A percentile compares a stretch with the other conserved stretches of the same genome.
Evolutionary conservation across 2,329 filamentous ascomycete species (phyloP).

Genomic region (Colletotrichum liaoningense): DNA sequence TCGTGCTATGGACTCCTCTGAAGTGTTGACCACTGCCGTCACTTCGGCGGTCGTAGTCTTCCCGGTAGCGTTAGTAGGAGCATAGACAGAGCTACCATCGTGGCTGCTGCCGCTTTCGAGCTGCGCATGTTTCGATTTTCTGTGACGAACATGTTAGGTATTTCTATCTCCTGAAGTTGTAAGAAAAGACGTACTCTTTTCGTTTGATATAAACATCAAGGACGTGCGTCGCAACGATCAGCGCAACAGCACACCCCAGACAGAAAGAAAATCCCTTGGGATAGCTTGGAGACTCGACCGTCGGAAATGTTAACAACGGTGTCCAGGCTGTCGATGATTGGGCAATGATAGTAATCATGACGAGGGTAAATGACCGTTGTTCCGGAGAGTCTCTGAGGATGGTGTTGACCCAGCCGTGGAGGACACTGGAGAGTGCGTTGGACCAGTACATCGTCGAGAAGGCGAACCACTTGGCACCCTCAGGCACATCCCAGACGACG

Average conservation of each 20-base stretch:
- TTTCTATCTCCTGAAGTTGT: not conserved
- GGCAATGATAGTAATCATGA: constrained; percentile 52
- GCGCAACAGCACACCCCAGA: constrained; percentile 24
- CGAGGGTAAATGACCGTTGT: constrained; percentile 30
- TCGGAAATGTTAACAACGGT: constrained; percentile 61
- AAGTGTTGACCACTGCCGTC: not conserved
- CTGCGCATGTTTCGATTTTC: constrained; percentile 6
- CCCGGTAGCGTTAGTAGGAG: not conserved
- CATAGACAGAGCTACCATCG: not conserved
- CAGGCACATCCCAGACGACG: constrained; percentile 66
- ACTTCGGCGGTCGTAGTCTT: not conserved
- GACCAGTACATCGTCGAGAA: constrained; percentile 50
- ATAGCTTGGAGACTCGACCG: constrained; percentile 55
- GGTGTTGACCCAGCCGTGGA: constrained; percentile 33
- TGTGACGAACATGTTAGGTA: not conserved
- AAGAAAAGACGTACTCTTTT: constrained; percentile 18
- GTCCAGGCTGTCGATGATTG: constrained; percentile 68
- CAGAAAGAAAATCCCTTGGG: constrained; percentile 57
- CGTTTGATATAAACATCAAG: constrained; percentile 34
- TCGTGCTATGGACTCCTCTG: not conserved
- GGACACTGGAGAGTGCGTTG: constrained; percentile 27
- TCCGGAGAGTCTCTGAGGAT: constrained; percentile 29
- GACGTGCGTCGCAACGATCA: constrained; percentile 32
- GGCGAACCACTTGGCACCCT: constrained; percentile 64
- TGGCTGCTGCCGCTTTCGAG: not conserved